Percentiles rank a stretch among this genome's conserved stretches.
These are phyloP conservation scores for Artemisia annua DNA, from an alignment of 129 eudicot species.

Conservation along the genomic window DNA sequence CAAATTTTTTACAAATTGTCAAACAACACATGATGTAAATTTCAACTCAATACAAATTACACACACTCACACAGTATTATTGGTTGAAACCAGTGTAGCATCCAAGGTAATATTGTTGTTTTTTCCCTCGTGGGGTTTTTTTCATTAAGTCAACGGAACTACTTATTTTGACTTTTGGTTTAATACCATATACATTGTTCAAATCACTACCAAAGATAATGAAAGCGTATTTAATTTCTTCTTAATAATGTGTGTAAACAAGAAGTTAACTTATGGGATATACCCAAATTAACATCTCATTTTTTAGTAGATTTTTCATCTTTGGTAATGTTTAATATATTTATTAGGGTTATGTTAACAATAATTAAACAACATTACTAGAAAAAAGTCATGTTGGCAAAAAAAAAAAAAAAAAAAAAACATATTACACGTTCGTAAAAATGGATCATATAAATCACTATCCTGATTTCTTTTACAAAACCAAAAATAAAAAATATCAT, in stretches of 20 bases:
- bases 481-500: no score
- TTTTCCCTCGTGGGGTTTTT: conserved; percentile 14
- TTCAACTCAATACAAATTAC: conserved; percentile 13
- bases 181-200: conserved; percentile 24
- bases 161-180: conserved; percentile 25
- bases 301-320: background rate
- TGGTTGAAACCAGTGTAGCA: conserved; percentile 24
- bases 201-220: background rate
- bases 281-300: background rate
- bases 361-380: no score
- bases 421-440: no score
- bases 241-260: background rate
- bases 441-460: no score
- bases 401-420: no score
- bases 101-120: conserved; percentile 31
- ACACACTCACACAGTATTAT: conserved; percentile 22
- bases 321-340: background rate
- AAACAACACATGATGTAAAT: conserved; percentile 32
- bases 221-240: background rate
- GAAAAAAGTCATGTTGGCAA: no score
- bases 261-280: conserved; percentile 17
- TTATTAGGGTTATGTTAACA: background rate
- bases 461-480: no score
- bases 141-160: conserved; percentile 18
- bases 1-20: conserved; percentile 18